Percentiles rank a stretch among this genome's conserved stretches.
Conservation (phyloP, 83 land plant species). For the Thuja plicata region DNA sequence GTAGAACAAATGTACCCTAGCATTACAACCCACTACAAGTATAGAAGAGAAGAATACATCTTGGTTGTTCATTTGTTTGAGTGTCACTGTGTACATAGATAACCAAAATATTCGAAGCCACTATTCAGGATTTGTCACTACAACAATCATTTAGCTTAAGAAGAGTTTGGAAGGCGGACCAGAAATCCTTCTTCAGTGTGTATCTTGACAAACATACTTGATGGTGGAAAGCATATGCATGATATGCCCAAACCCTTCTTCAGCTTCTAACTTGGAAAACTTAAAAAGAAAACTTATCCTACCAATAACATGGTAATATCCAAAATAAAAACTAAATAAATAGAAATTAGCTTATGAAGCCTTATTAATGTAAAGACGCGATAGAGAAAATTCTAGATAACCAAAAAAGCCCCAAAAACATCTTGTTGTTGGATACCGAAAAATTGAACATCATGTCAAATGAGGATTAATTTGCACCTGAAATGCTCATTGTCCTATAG, state of each 20-base stretch:
- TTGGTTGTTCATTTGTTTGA: neutral
- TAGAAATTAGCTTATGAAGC: neutral
- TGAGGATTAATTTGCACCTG: neutral
- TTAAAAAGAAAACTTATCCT: neutral
- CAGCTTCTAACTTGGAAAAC: neutral
- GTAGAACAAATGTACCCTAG: neutral
- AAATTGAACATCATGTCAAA: neutral
- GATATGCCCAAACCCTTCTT: neutral
- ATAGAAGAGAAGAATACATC: neutral
- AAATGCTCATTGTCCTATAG: neutral
- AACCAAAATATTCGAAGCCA: neutral
- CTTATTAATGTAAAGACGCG: neutral
- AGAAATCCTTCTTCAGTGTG: neutral
- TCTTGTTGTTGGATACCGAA: neutral
- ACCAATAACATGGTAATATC: neutral
- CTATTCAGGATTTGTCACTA: neutral
- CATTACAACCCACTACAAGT: neutral
- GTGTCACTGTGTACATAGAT: neutral
- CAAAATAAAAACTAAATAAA: neutral
- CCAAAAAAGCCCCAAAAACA: neutral
- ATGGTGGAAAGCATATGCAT: neutral
- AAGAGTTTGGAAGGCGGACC: neutral
- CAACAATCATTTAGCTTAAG: neutral
- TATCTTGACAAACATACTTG: neutral
- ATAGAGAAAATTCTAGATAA: neutral